Base-by-base conservation (phyloP, 768 basidiomycete genomes). In the Mycena venus region DNA sequence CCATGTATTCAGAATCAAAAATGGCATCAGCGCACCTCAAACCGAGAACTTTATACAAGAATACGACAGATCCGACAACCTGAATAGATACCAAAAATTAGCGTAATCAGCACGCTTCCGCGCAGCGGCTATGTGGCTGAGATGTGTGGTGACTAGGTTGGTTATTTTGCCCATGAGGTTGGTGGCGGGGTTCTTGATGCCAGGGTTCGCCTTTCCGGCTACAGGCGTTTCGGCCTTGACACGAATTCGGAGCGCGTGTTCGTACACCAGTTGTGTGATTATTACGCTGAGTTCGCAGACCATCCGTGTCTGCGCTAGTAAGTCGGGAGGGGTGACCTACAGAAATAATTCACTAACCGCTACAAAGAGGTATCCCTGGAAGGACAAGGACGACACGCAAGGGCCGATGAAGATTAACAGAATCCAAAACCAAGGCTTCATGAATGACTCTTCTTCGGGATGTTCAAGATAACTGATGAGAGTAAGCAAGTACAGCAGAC, bases 361-460 rank as follows among this genome's bases (percentile, higher is more conserved):
- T 31, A 87, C 80, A 79, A 84, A 91, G 29, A 88, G 82, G 77
- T 92, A 94, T 84, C 87, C 88, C 74, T 94, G 90, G 70, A 87
- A 85, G 31, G 84, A 75, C 12, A 93, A 31, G 9, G 87, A 83
- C 17, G 80, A 82, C 7, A 87, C 0, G 3, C 84, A 78, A 15
- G 90, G 89, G 12, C 90, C 90, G 8, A 88, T 59, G 72, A 91
- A 86, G 8, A 92, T 82, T 78, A 84, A 83, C 0, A 83, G 42
- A 17, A 94, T 88, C 93, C 93, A 95, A 19, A 94, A 88, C 90
- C 93, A 93, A 0, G 94, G 94, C 49, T 88, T 87, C 56, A 92
- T 81, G 8, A 82, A 77, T 0, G 91, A 85, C n/a, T 81, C 86
- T 69, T 86, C 77, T 3, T 90, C 91, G 15, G 84, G 81, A 3